A percentile compares a stretch with the other conserved stretches of the same genome.
Conservation (phyloP, 164 flowering plant species). For the Akebia trifoliata region DNA sequence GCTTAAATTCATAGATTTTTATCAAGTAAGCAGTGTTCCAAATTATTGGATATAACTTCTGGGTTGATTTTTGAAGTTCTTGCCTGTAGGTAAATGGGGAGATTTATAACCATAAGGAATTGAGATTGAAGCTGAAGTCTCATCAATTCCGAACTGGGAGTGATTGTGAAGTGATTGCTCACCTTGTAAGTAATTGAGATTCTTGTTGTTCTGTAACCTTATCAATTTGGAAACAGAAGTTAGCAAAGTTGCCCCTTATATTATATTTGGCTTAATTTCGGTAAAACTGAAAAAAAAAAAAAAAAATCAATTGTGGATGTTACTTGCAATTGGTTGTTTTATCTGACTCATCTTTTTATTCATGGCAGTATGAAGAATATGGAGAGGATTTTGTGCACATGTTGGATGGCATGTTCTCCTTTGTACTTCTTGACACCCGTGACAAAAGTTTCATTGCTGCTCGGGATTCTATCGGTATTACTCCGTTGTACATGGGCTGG, state of each 20-base stretch:
- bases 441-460: constrained; percentile 93
- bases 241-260: too few relatives aligned
- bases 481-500: constrained; percentile 97
- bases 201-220: background rate
- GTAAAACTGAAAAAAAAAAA: background rate
- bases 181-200: constrained; percentile 61
- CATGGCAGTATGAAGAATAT: constrained; percentile 80
- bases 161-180: constrained; percentile 98
- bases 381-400: constrained; percentile 88
- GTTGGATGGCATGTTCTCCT: constrained; percentile 99
- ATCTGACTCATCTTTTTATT: background rate
- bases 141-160: constrained; percentile 87
- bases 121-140: constrained; percentile 54
- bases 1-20: too few relatives aligned
- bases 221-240: too few relatives aligned
- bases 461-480: constrained; percentile 90
- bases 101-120: constrained; percentile 79
- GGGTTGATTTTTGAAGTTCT: background rate
- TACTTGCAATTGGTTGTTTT: background rate
- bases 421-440: constrained; percentile 89
- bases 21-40: too few relatives aligned
- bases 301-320: background rate
- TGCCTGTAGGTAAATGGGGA: constrained; percentile 81
- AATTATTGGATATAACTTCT: background rate
- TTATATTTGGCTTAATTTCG: background rate